Evolutionary conservation across 306 rosid genomes (phyloP), one percentile per base, ranked within the genome.

Genomic region (Acacia confusa): DNA sequence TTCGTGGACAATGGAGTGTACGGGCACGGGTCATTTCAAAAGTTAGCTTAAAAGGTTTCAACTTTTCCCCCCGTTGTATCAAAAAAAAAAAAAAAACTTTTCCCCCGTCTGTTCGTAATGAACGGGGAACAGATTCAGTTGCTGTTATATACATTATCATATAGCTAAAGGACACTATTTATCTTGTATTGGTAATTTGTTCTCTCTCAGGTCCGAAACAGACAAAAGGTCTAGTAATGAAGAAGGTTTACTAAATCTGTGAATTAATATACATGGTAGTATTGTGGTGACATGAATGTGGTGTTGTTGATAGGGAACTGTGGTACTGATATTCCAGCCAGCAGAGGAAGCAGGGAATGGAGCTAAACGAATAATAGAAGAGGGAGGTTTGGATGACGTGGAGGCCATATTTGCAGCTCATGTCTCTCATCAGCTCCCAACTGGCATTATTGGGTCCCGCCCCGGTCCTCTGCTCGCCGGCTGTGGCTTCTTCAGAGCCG

Each of bases 311-410:
- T 85, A 95, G 99, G 99, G 99, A 67, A 95, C 99, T 2, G 97
- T 93, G 8, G 74, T 95, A 76, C 87, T 95, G 90, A 20, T 95
- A 63, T 95, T 95, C 86, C 99, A 95, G 70, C 99, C 99, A 58
- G 99, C 99, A 8, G 99, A 95, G 86, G 99, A 95, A 82, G 99
- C 99, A 12, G 99, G 99, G 1, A 95, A 95, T 82, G 99, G 99
- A 1, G 97, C 97, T 74, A 95, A 93, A 81, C 20, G 88, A 79
- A 92, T 95, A 97, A 95, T 95, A 7, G 89, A 93, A 48, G 97
- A 95, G 8, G 97, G 95, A n/a, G 99, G 95, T 22, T 77, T 95
- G 79, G 85, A 91, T 48, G 88, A 93, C 43, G 99, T 95, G 87
- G 95, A 91, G 82, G 97, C 99, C 71, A 95, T 95, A 65, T 95